phyloP scores from a whole-genome alignment of 1,284 basidiomycete genomes.

The Malassezia nana region DNA sequence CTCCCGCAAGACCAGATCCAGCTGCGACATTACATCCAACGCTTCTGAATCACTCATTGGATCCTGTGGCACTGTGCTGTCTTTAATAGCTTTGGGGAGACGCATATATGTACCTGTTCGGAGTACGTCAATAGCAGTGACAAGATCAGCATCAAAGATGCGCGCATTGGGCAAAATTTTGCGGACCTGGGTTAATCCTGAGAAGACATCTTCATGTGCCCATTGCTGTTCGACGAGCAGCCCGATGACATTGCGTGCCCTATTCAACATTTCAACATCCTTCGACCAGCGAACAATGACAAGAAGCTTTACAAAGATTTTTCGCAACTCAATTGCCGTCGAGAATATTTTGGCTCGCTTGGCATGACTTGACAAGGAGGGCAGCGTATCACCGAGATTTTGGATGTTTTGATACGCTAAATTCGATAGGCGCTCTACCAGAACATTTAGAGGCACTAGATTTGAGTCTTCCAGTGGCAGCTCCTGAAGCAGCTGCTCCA shows the following conservation, averaged over 20 bases:
- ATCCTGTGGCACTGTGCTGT: constrained; percentile 57
- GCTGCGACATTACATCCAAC: constrained; percentile 58
- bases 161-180: constrained; percentile 51
- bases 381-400: constrained; percentile 77
- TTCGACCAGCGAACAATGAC: constrained; percentile 41
- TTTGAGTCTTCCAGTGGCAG: constrained; percentile 66
- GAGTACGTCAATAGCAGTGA: constrained; percentile 74
- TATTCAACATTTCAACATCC: constrained; percentile 24
- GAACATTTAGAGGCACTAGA: constrained; percentile 63
- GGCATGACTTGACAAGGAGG: constrained; percentile 68
- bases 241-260: constrained; percentile 36
- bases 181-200: constrained; percentile 59
- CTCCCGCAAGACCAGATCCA: constrained; percentile 66
- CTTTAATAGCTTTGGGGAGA: constrained; percentile 65
- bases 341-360: constrained; percentile 72
- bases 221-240: constrained; percentile 56
- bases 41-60: constrained; percentile 62
- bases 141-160: constrained; percentile 75
- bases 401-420: constrained; percentile 70
- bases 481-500: constrained; percentile 58
- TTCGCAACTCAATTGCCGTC: constrained; percentile 75
- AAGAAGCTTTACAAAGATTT: constrained; percentile 77
- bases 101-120: constrained; percentile 70
- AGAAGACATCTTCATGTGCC: constrained; percentile 66
- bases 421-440: constrained; percentile 66